Evolutionary conservation across 805 yeast species (phyloP).

Genomic region (Metschnikowia henanensis): DNA sequence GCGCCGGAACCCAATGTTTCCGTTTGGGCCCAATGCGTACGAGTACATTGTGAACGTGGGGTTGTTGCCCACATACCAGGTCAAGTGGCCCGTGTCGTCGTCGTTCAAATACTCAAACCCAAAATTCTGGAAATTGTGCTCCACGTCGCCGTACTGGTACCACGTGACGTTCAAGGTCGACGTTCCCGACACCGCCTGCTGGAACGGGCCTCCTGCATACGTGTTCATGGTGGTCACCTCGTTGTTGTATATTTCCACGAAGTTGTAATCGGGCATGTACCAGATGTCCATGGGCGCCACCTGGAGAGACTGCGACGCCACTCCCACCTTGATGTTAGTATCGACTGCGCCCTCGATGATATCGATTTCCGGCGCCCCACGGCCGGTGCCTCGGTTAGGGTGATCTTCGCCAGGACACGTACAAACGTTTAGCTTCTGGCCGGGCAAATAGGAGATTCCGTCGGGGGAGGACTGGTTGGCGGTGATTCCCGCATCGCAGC

Average conservation of each 20-base stretch:
- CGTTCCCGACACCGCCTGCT: slow-evolving; percentile 39
- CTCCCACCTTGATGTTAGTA: slow-evolving; percentile 19
- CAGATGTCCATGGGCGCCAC: slow-evolving; percentile 46
- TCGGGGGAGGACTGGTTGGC: slow-evolving; percentile 40
- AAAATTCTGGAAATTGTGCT: slow-evolving; percentile 31
- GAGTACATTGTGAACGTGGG: slow-evolving; percentile 78
- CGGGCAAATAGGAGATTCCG: slow-evolving; percentile 40
- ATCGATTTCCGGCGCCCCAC: slow-evolving; percentile 40
- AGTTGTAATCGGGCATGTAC: slow-evolving; percentile 42
- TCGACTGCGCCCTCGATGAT: slow-evolving; percentile 24
- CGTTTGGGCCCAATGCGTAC: slow-evolving; percentile 81
- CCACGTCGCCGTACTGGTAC: slow-evolving; percentile 27
- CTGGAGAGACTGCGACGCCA: slow-evolving; percentile 39
- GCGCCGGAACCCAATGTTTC: slow-evolving; percentile 82
- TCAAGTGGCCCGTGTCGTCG: slow-evolving; percentile 30
- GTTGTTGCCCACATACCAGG: slow-evolving; percentile 33
- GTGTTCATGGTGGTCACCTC: slow-evolving; percentile 36
- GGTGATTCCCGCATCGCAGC: slow-evolving; percentile 38
- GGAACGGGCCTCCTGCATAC: slow-evolving; percentile 39
- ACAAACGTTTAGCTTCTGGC: slow-evolving; percentile 34
- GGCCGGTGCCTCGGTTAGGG: slow-evolving; percentile 36
- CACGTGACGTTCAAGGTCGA: slow-evolving; percentile 37
- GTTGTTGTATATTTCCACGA: slow-evolving; percentile 26
- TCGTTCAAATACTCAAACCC: slow-evolving; percentile 37
- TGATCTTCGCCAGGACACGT: slow-evolving; percentile 38